Evolutionary conservation across 2,329 filamentous ascomycete genomes (phyloP), one percentile per base, ranked within the genome.

Genomic region (Sporothrix humicola): DNA sequence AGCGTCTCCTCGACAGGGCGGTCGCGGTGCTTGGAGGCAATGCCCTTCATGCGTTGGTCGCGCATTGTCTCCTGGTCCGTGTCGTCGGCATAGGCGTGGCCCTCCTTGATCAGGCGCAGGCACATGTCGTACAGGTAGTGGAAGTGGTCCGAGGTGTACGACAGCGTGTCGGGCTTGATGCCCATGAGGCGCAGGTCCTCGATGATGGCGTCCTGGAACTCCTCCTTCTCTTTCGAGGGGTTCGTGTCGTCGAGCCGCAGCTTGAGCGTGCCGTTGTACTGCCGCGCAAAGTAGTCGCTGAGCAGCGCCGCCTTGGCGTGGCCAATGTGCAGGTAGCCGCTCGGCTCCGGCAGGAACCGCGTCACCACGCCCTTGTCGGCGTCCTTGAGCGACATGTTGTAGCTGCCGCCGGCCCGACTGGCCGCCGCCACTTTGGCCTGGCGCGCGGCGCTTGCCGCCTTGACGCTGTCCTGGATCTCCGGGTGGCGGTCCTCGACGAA

Each of bases 211-310:
- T 98, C 94, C 81, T 98, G 92, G 81, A 92, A 99, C 84, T 98
- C 96, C 81, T 95, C 91, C 85, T 97, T 98, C 87, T 99, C 96
- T 82, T 98, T 98, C 74, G 92, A 91, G 8, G 96, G 96, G 83
- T 99, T 99, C 73, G 96, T 99, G 80, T 99, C 96, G 81, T 99
- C 96, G 80, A 99, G 96, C 74, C 96, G 93, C 69, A 98, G 89
- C 74, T 97, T 90, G 78, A 99, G 87, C 79, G 92, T 97, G 79
- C 96, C 96, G 75, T 95, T 91, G 86, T 97, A 97, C 78, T 94
- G 93, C 82, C 98, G 94, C 61, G 94, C 95, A 78, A 98, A 98
- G 87, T 97, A 98, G 82, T 98, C 95, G 84, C 96, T 97, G 73
- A 98, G 89, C 20, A 81, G 77, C 8, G 79, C 80, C 3, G 80